Conservation (phyloP, 148 eudicot genomes). For the Amaranthus hypochondriacus region DNA sequence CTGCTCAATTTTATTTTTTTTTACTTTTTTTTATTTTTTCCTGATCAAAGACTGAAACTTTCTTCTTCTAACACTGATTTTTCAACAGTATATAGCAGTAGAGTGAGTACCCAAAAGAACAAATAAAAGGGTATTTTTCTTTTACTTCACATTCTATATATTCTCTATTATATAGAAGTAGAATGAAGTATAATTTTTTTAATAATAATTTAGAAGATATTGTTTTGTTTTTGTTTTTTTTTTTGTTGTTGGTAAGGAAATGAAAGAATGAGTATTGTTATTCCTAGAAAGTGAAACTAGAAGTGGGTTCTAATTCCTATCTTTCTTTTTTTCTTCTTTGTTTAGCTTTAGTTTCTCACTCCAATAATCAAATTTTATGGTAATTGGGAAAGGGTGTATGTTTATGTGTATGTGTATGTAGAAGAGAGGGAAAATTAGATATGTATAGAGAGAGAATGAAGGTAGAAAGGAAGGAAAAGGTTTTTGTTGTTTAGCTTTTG, state of each 20-base stretch:
- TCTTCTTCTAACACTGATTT: neutral
- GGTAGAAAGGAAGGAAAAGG: conserved; percentile 12
- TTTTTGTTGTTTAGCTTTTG: conserved; percentile 39
- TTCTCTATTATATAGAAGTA: too few relatives aligned
- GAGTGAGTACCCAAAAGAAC: neutral
- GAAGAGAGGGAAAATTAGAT: neutral
- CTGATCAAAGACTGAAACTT: neutral
- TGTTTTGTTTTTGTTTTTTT: too few relatives aligned
- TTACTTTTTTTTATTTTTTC: neutral
- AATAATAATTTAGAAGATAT: too few relatives aligned
- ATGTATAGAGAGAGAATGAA: neutral
- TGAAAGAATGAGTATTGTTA: neutral
- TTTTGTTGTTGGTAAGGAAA: too few relatives aligned
- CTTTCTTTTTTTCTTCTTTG: too few relatives aligned
- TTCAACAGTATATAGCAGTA: neutral
- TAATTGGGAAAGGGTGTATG: neutral
- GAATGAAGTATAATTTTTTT: too few relatives aligned
- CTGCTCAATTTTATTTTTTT: neutral
- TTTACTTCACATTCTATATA: neutral
- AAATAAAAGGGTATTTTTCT: neutral
- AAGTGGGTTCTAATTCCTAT: too few relatives aligned
- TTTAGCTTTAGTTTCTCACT: too few relatives aligned
- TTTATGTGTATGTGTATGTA: neutral
- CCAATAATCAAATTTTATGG: conserved; percentile 1
- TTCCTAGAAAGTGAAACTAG: neutral